These are phyloP conservation scores for Trichoderma hamatum DNA, from an alignment of 2,329 filamentous ascomycete species.

Conservation along the genomic window DNA sequence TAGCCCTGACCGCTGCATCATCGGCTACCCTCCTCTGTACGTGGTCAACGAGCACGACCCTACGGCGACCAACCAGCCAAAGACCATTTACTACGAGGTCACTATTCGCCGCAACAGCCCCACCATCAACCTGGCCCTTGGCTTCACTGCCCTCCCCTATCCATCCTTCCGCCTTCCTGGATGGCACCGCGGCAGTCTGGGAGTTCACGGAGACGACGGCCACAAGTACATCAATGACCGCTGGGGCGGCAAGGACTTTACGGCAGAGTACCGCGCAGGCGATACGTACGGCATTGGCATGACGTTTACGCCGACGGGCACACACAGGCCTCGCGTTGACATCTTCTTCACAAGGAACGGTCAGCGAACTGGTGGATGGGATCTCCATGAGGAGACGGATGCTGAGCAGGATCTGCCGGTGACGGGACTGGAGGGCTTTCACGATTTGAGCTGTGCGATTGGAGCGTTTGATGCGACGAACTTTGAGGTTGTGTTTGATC, in stretches of 20 bases:
- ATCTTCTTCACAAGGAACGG: slow-evolving; percentile 73
- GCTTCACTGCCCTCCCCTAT: slow-evolving; percentile 74
- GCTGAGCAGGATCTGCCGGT: slow-evolving; percentile 62
- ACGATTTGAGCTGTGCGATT: slow-evolving; percentile 71
- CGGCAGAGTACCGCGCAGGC: slow-evolving; percentile 62
- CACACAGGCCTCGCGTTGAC: slow-evolving; percentile 38
- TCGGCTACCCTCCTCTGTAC: slow-evolving; percentile 72
- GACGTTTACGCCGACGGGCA: slow-evolving; percentile 51
- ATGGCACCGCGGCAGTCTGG: slow-evolving; percentile 76
- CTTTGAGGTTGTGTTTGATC: slow-evolving; percentile 68
- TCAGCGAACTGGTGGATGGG: slow-evolving; percentile 62
- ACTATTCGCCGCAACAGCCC: slow-evolving; percentile 52
- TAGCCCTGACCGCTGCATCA: slow-evolving; percentile 64
- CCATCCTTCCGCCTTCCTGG: slow-evolving; percentile 77
- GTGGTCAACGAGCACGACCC: slow-evolving; percentile 62
- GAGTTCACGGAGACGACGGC: slow-evolving; percentile 80
- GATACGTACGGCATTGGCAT: slow-evolving; percentile 75
- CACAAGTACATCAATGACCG: slow-evolving; percentile 74
- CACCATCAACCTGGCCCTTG: slow-evolving; percentile 63
- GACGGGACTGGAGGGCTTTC: slow-evolving; percentile 68
- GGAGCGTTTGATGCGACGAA: slow-evolving; percentile 70
- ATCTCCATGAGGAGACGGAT: slow-evolving; percentile 75
- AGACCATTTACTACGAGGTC: slow-evolving; percentile 74
- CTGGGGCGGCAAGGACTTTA: slow-evolving; percentile 73
- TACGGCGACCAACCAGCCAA: slow-evolving; percentile 43